Evolutionary conservation across 805 yeast genomes (phyloP), one percentile per base, ranked within the genome.

Genomic region (Ogataea zsoltii): DNA sequence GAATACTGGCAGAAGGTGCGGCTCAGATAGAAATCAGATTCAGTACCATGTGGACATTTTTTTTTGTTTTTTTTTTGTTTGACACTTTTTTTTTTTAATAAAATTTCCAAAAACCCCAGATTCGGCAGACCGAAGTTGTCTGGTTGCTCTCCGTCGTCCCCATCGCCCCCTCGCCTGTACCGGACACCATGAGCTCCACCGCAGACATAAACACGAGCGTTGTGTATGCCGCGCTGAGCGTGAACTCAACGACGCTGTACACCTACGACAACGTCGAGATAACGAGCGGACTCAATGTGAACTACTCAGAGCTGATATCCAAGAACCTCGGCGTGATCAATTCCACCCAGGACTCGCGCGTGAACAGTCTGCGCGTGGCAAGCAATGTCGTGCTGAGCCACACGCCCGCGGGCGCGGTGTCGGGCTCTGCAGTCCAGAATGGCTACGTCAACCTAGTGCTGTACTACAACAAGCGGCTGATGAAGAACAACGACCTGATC

Each of bases 171-270:
- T n/a, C n/a, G n/a, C n/a, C n/a, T n/a, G n/a, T n/a, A n/a, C n/a
- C n/a, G n/a, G n/a, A n/a, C n/a, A 33, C 15, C 13, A 35, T 42
- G 48, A 33, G 41, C 31, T 9, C 18, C 26, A 30, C 26, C 38
- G 13, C 40, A 26, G 32, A 28, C 16, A 28, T 37, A 23, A 32
- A 37, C 21, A 37, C 32, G 18, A 37, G 56, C 18, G 53, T 62
- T 6, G 56, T 61, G 4, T 61, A 61, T 42, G 59, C 62, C n/a
- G 57, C 63, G 16, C 48, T 65, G 38, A 63, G 63, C 32, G 48
- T 63, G 28, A 80, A 82, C 56, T 80, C 85, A 14, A 77, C 84
- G 5, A 79, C 85, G 0, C 65, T 80, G 12, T 82, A 76, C 59
- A 75, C 85, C 11, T 71, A 78, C 50, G 85, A 80, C 53, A 78